These are phyloP conservation scores for Trichoderma asperellum DNA, from an alignment of 2,329 filamentous ascomycete species.

Conservation along the genomic window DNA sequence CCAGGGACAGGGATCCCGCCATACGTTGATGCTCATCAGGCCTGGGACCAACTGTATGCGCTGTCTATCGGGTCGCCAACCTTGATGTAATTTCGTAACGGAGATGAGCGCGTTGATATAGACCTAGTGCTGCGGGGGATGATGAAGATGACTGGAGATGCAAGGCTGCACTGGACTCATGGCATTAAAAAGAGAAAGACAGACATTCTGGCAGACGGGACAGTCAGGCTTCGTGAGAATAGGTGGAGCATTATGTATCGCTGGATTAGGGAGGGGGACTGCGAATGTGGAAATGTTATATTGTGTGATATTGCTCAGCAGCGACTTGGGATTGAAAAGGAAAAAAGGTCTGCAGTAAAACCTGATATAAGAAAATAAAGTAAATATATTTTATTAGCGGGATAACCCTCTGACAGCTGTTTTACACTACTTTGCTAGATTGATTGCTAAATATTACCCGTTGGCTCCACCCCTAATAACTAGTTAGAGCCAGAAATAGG, in stretches of 20 bases:
- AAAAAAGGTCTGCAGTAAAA: slow-evolving; percentile 47
- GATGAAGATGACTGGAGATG: slow-evolving; percentile 20
- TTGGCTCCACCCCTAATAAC: no score
- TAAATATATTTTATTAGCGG: no score
- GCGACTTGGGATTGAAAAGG: slow-evolving; percentile 51
- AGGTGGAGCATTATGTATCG: slow-evolving; percentile 62
- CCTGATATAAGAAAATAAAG: neutral
- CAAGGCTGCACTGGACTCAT: slow-evolving; percentile 25
- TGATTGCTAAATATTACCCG: no score
- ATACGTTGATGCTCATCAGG: slow-evolving; percentile 60
- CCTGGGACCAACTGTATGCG: slow-evolving; percentile 26
- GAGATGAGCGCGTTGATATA: slow-evolving; percentile 20
- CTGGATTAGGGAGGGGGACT: slow-evolving; percentile 53
- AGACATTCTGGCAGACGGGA: slow-evolving; percentile 19
- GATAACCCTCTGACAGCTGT: no score
- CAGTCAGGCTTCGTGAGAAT: slow-evolving; percentile 44
- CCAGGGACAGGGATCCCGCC: slow-evolving; percentile 64
- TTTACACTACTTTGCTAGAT: no score
- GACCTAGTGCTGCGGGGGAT: slow-evolving; percentile 15
- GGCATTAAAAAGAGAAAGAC: slow-evolving; percentile 27
- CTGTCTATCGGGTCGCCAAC: slow-evolving; percentile 21
- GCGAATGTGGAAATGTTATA: slow-evolving; percentile 54
- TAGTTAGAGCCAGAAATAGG: no score
- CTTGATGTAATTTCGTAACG: slow-evolving; percentile 21
- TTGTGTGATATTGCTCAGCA: slow-evolving; percentile 58